Conservation (phyloP, 768 basidiomycete genomes). For the Mycena belliarum region DNA sequence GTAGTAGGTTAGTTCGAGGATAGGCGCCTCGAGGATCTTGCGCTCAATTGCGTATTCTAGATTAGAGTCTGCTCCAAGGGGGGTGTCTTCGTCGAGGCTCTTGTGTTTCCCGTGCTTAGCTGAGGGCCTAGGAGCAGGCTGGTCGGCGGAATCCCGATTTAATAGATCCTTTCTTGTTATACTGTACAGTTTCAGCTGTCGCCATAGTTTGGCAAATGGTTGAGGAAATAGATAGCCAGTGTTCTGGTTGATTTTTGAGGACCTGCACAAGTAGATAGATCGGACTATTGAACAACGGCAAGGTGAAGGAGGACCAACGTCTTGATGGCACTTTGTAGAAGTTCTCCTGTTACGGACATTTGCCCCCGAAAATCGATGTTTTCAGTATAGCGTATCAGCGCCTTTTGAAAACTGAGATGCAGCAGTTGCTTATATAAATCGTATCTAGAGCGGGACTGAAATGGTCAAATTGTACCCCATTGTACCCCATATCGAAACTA, state of each 20-base stretch:
- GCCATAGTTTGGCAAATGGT: slow-evolving; percentile 55
- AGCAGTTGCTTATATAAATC: slow-evolving; percentile 85
- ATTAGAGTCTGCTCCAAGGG: slow-evolving; percentile 54
- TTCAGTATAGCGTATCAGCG: slow-evolving; percentile 64
- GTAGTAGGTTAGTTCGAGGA: slow-evolving; percentile 84
- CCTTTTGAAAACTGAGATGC: slow-evolving; percentile 67
- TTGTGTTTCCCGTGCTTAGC: slow-evolving; percentile 29
- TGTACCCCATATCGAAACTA: neutral
- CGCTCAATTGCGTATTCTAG: slow-evolving; percentile 89
- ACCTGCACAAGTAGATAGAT: slow-evolving; percentile 24
- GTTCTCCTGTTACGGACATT: slow-evolving; percentile 66
- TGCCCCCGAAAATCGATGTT: slow-evolving; percentile 75
- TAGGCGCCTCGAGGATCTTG: slow-evolving; percentile 75
- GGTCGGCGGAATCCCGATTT: slow-evolving; percentile 11
- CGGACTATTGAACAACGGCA: neutral
- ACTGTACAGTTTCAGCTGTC: slow-evolving; percentile 46
- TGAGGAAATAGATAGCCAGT: slow-evolving; percentile 39
- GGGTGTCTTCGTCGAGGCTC: slow-evolving; percentile 53
- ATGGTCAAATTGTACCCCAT: slow-evolving; percentile 10
- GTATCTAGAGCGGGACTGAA: slow-evolving; percentile 80
- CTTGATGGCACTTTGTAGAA: slow-evolving; percentile 57
- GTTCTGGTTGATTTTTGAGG: slow-evolving; percentile 32
- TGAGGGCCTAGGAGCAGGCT: slow-evolving; percentile 13
- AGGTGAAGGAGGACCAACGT: slow-evolving; percentile 34
- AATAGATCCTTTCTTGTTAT: slow-evolving; percentile 34